Evolutionary conservation across 225 moss, liverwort and hornwort species (phyloP).

Genomic region (Marchantia paleacea): DNA sequence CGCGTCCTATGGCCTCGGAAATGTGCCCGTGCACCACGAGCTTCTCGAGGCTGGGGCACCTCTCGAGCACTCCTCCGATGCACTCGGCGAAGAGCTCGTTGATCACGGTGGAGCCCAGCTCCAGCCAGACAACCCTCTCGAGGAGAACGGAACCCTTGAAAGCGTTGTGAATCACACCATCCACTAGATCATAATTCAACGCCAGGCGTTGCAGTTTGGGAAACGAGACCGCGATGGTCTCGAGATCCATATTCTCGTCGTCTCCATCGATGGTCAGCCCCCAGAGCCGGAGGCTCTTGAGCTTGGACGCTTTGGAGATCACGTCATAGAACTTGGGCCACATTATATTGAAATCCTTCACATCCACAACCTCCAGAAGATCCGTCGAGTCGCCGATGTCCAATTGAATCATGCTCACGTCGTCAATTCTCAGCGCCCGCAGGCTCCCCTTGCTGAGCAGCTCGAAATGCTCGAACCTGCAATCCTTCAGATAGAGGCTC

Average conservation of each 20-base stretch:
- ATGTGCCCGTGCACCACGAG: slow-evolving; percentile 60
- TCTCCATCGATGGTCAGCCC: slow-evolving; percentile 47
- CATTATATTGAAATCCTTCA: slow-evolving; percentile 50
- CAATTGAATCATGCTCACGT: slow-evolving; percentile 41
- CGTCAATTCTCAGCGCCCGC: slow-evolving; percentile 54
- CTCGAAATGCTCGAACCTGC: slow-evolving; percentile 52
- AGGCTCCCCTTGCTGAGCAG: slow-evolving; percentile 61
- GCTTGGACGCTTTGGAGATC: slow-evolving; percentile 57
- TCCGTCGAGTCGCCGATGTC: slow-evolving; percentile 53
- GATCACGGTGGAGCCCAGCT: slow-evolving; percentile 53
- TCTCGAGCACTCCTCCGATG: slow-evolving; percentile 58
- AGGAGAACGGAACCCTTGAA: slow-evolving; percentile 50
- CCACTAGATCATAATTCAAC: slow-evolving; percentile 49
- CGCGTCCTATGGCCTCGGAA: slow-evolving; percentile 40
- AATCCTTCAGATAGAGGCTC: slow-evolving; percentile 51
- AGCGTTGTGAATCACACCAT: slow-evolving; percentile 44
- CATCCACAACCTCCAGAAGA: slow-evolving; percentile 58
- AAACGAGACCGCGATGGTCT: slow-evolving; percentile 58
- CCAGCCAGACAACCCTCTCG: slow-evolving; percentile 54
- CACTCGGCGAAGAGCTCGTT: slow-evolving; percentile 55
- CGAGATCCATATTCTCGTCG: slow-evolving; percentile 59
- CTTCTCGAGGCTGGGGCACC: slow-evolving; percentile 55
- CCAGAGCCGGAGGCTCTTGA: slow-evolving; percentile 60
- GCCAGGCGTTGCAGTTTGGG: slow-evolving; percentile 56
- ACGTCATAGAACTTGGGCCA: slow-evolving; percentile 62